Evolutionary conservation across 116 monocot genomes (phyloP), one percentile per base, ranked within the genome.

Genomic region (Zostera marina): DNA sequence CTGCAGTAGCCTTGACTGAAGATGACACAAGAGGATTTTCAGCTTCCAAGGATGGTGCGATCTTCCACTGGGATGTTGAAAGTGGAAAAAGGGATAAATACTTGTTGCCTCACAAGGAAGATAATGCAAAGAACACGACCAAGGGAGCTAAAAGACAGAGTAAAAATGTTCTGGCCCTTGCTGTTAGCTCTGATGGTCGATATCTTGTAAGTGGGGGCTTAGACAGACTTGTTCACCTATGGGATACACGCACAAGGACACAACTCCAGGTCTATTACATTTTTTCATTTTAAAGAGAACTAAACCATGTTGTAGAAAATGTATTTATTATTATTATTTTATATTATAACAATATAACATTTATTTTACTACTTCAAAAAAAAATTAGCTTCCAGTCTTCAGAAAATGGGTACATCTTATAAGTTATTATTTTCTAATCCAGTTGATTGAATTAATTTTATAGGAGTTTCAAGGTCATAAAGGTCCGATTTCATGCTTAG

Each of bases 401-500:
- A 32, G 32, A 32, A 32, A 3, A 32, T 32, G 32, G 32, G 2
- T 32, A 32, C 32, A 32, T 32, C 32, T 32, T 0, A 0, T 32
- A 32, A 32, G 32, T 32, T 32, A 32, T 32, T 32, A 32, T 32
- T 32, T 32, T 32, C 32, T 32, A 32, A 32, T 32, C 32, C 32
- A 32, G n/a, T 24, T 7, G n/a, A 11, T 11, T 25, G 46, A 24
- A 8, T 25, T 21, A 44, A 13, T 59, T 25, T 76, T 41, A 51
- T 77, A 98, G 98, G 98, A 90, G 63, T 98, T 98, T 74, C 85
- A 73, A 68, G 98, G 98, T 14, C 98, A 98, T 53, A 80, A 71
- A 75, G 98, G 78, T 8, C 80, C 98, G 58, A 79, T 98, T 1
- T 86, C 98, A 10, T 85, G 90, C 63, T 68, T 98, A 55, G 51